Conservation (phyloP, 208 protist species). For the Leishmania lainsoni region DNA sequence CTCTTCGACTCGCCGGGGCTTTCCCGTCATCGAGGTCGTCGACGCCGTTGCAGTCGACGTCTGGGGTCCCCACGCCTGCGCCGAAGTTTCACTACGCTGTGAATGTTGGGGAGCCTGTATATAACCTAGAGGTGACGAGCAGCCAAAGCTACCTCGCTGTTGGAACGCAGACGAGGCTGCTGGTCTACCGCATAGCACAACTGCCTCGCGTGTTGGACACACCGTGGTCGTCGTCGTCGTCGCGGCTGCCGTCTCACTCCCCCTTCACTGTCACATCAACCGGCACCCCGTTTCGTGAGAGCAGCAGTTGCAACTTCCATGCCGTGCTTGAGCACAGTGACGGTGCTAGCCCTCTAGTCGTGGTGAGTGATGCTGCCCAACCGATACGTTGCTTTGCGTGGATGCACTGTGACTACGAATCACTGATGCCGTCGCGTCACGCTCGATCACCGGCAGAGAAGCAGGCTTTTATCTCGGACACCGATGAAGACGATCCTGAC, state of each 20-base stretch:
- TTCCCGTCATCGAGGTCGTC: neutral
- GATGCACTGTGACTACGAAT: conserved; percentile 36
- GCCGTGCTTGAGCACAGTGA: neutral
- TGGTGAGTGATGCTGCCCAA: conserved; percentile 21
- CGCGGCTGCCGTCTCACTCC: neutral
- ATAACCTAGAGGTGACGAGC: conserved; percentile 26
- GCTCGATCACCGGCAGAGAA: neutral
- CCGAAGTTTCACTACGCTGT: conserved; percentile 26
- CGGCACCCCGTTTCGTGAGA: neutral
- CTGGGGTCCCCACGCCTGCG: neutral
- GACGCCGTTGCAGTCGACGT: neutral
- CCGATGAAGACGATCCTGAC: conserved; percentile 6
- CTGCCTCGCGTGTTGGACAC: conserved; percentile 21
- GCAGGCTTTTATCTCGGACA: neutral
- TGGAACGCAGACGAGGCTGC: conserved; percentile 28
- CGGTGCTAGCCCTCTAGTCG: conserved; percentile 14
- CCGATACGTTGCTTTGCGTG: conserved; percentile 33
- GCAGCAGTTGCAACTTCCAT: neutral
- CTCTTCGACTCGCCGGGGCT: neutral
- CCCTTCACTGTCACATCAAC: neutral
- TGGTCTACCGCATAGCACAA: conserved; percentile 30
- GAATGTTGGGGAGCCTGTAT: conserved; percentile 22
- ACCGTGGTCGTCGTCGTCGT: no score
- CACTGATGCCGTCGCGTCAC: conserved; percentile 2
- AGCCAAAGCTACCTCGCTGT: conserved; percentile 29